Evolutionary conservation across 495 filamentous ascomycete genomes (phyloP).

Genomic region (Xylaria venustula): DNA sequence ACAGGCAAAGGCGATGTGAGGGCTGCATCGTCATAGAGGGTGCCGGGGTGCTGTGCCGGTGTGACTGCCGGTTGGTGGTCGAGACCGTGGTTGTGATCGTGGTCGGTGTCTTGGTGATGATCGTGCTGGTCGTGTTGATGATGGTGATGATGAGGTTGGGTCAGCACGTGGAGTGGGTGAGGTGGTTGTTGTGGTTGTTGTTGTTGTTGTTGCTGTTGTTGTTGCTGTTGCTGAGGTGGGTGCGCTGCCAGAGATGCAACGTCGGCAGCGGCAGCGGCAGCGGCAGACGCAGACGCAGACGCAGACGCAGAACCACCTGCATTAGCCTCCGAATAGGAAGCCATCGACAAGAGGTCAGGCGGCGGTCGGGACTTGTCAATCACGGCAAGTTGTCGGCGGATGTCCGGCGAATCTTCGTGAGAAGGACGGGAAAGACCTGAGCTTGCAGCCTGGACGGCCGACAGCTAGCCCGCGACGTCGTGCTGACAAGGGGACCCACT

Average conservation of each 20-base stretch:
- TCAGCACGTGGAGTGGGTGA: not conserved
- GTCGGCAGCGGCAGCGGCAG: not conserved
- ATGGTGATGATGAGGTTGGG: not conserved
- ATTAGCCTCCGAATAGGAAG: conserved; percentile 27
- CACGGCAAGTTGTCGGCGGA: conserved; percentile 35
- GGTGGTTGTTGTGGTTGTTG: not conserved
- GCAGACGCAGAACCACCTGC: too few relatives aligned
- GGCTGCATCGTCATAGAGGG: conserved; percentile 13
- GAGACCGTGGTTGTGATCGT: not conserved
- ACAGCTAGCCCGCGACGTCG: not conserved
- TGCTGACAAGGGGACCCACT: too few relatives aligned
- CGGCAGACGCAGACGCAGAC: conserved; percentile 8
- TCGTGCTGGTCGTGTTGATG: not conserved
- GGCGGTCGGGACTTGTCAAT: conserved; percentile 8
- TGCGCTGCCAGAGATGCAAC: not conserved
- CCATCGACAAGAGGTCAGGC: conserved; percentile 10
- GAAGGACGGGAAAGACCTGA: conserved; percentile 14
- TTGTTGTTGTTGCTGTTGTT: not conserved
- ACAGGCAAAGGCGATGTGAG: conserved; percentile 23
- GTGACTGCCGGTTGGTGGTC: not conserved
- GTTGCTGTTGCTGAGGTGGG: not conserved
- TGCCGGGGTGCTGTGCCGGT: too few relatives aligned
- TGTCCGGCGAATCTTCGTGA: conserved; percentile 36
- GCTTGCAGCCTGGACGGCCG: not conserved
- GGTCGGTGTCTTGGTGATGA: not conserved